Evolutionary conservation across 768 basidiomycete species (phyloP), one percentile per base, ranked within the genome.

Genomic region (Steccherinum ochraceum): DNA sequence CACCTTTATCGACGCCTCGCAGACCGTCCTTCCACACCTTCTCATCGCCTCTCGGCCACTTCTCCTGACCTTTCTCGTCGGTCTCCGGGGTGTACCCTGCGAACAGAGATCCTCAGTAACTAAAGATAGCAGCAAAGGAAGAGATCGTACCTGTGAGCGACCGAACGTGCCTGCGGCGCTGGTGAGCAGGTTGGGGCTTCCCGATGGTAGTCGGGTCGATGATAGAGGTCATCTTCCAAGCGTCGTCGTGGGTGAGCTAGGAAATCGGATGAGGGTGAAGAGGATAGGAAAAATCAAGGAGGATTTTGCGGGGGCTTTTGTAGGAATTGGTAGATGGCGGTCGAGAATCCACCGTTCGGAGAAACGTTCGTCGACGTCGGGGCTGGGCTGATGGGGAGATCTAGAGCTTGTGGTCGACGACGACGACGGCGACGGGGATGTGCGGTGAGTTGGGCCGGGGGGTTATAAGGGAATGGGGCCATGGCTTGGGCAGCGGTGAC

Each of bases 31-130:
- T 88, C 89, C 89, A 91, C 1, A 73, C 72, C 49, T 75, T 73
- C 64, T 90, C 88, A 11, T 92, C 85, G 39, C 89, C 89, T 54
- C 73, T 74, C 25, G 89, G 89, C 89, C 89, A 93, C 67, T 84
- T 84, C 64, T 91, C 89, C 63, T 88, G 83, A 26, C 89, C 89
- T 42, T 73, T 64, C 2, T 76, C 81, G 60, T 91, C 88, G 42
- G 78, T 78, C 64, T 92, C 89, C 3, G 89, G 86, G 2, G 84
- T 68, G 61, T 89, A 91, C 13, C 86, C 89, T 92, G 16, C 12
- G 43, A 48, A 35, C 24, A 16, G n/a, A 10, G 24, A 12, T 48
- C 12, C 19, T 12, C 24, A 12, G n/a, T 5, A 48, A 23, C 5
- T 16, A 48, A 4, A n/a, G 26, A n/a, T 16, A 20, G 16, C 30